A percentile compares a stretch with the other conserved stretches of the same genome.
These are phyloP conservation scores for Millerago galiae DNA, from an alignment of 805 yeast species.

Conservation along the genomic window DNA sequence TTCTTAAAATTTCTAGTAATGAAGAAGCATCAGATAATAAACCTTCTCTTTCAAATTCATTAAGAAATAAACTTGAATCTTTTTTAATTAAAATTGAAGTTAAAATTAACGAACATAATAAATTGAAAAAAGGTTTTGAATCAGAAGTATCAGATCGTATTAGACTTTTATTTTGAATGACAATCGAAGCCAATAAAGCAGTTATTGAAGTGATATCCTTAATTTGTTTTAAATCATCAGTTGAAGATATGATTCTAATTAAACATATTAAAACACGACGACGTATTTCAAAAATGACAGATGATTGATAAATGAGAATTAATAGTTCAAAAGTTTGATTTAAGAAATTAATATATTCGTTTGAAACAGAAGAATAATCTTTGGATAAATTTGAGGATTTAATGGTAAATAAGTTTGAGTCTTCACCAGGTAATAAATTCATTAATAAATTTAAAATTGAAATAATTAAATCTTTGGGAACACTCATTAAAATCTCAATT, in stretches of 20 bases:
- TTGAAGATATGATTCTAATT: slow-evolving; percentile 42
- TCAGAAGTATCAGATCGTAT: slow-evolving; percentile 20
- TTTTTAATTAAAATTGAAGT: slow-evolving; percentile 38
- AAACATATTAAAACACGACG: slow-evolving; percentile 48
- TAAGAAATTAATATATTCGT: slow-evolving; percentile 31
- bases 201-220: slow-evolving; percentile 32
- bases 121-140: slow-evolving; percentile 29
- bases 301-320: slow-evolving; percentile 60
- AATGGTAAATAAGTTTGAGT: slow-evolving; percentile 21
- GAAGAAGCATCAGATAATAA: slow-evolving; percentile 44
- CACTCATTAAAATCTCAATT: slow-evolving; percentile 66
- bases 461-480: slow-evolving; percentile 59
- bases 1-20: slow-evolving; percentile 24
- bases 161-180: slow-evolving; percentile 44
- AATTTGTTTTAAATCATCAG: slow-evolving; percentile 26
- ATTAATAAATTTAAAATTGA: slow-evolving; percentile 51
- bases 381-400: slow-evolving; percentile 15
- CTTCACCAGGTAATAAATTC: slow-evolving; percentile 47
- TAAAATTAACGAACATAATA: slow-evolving; percentile 47
- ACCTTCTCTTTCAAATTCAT: slow-evolving; percentile 65
- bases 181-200: slow-evolving; percentile 50
- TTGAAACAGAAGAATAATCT: slow-evolving; percentile 20
- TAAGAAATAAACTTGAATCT: slow-evolving; percentile 37
- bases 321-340: slow-evolving; percentile 45
- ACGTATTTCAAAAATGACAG: slow-evolving; percentile 63